These are phyloP conservation scores for Colletotrichum coccodes DNA, from an alignment of 2,329 filamentous ascomycete genomes.

Conservation along the genomic window DNA sequence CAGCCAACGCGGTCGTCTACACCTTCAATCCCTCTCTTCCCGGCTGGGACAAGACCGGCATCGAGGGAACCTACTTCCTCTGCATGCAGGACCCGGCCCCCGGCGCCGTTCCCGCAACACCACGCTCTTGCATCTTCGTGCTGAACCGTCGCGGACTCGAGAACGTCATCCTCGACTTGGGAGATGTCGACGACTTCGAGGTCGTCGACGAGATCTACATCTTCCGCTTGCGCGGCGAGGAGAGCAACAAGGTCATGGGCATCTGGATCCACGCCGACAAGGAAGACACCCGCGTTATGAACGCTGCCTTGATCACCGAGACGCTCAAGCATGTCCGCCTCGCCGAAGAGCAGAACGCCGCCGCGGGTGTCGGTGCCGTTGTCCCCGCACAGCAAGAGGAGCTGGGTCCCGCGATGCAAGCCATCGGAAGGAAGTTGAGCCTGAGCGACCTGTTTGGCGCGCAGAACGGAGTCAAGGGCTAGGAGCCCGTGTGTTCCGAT, in stretches of 20 bases:
- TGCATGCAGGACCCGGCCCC: constrained; percentile 69
- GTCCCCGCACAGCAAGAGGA: constrained; percentile 24
- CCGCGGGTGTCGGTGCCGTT: not conserved
- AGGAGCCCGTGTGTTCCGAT: constrained; percentile 15
- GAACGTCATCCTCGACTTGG: constrained; percentile 76
- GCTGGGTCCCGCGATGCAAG: constrained; percentile 53
- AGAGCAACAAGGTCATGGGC: constrained; percentile 56
- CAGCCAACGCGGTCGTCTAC: constrained; percentile 89
- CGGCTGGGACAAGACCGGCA: constrained; percentile 85
- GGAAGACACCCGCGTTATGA: constrained; percentile 53
- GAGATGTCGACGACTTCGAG: constrained; percentile 71
- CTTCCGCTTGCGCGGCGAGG: constrained; percentile 51
- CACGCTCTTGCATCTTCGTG: constrained; percentile 72
- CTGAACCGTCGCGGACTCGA: constrained; percentile 78
- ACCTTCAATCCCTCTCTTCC: constrained; percentile 73
- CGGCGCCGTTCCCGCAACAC: constrained; percentile 45
- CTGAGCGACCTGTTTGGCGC: constrained; percentile 57
- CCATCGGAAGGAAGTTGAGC: constrained; percentile 54
- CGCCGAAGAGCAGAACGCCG: constrained; percentile 15
- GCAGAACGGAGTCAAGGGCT: constrained; percentile 37
- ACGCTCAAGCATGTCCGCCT: constrained; percentile 48
- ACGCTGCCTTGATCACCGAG: constrained; percentile 53
- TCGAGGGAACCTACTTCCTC: constrained; percentile 91
- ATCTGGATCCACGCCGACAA: constrained; percentile 65
- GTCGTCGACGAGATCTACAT: constrained; percentile 66